These are phyloP conservation scores for Simplicillium sp. DNA, from an alignment of 2,329 filamentous ascomycete genomes.

Conservation along the genomic window DNA sequence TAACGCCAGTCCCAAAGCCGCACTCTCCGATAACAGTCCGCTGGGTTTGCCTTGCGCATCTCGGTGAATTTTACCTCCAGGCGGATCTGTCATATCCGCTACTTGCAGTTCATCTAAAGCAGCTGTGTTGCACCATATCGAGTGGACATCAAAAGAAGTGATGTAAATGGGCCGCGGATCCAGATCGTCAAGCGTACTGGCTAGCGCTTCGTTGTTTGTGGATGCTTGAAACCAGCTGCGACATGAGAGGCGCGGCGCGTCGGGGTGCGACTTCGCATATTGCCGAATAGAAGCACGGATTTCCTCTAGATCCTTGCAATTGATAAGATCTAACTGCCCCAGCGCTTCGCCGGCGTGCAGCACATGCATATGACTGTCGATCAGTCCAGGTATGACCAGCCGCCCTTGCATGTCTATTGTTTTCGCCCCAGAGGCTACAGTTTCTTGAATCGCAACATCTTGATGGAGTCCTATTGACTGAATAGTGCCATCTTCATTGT, in stretches of 20 bases:
- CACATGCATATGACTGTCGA: conserved; percentile 35
- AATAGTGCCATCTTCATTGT: neutral
- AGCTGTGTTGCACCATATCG: conserved; percentile 33
- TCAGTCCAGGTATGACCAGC: conserved; percentile 25
- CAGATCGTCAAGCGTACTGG: conserved; percentile 31
- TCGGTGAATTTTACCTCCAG: conserved; percentile 30
- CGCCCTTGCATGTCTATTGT: conserved; percentile 5
- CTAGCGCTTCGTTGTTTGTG: conserved; percentile 27
- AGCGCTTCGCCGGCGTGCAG: conserved; percentile 29
- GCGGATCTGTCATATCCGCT: conserved; percentile 25
- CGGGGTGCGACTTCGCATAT: conserved; percentile 22
- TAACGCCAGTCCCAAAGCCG: conserved; percentile 29
- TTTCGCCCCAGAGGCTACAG: conserved; percentile 1
- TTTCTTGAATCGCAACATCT: conserved; percentile 1
- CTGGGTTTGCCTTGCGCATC: conserved; percentile 26
- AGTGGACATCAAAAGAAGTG: conserved; percentile 32
- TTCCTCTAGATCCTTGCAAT: conserved; percentile 23
- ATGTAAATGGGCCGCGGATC: conserved; percentile 33
- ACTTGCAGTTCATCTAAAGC: conserved; percentile 29
- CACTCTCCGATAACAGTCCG: conserved; percentile 31
- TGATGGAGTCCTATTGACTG: neutral
- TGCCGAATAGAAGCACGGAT: conserved; percentile 23
- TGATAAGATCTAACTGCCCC: conserved; percentile 24
- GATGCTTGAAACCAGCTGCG: conserved; percentile 34
- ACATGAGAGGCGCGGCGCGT: conserved; percentile 26